A percentile compares a stretch with the other conserved stretches of the same genome.
These are phyloP conservation scores for Diaporthe vaccinii DNA, from an alignment of 2,329 filamentous ascomycete genomes.

Conservation along the genomic window DNA sequence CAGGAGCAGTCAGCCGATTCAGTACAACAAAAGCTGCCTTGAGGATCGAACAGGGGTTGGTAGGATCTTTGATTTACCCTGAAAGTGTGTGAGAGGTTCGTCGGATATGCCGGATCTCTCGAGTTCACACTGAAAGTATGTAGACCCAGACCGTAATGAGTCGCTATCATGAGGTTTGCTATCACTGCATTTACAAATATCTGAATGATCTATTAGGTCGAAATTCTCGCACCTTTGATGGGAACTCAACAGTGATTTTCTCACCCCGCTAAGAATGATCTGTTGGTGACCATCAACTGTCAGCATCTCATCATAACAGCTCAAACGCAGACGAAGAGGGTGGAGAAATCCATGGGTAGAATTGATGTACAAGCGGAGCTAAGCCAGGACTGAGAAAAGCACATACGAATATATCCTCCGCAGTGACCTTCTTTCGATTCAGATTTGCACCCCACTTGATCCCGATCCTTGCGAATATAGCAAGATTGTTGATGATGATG, in stretches of 20 bases:
- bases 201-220: neutral
- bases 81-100: constrained; percentile 9
- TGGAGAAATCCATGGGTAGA: neutral
- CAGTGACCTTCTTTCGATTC: constrained; percentile 1
- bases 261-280: constrained; percentile 3
- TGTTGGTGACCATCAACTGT: neutral
- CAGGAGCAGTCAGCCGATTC: neutral
- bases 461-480: constrained; percentile 11
- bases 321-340: neutral
- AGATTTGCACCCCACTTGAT: constrained; percentile 3
- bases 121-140: constrained; percentile 8
- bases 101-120: constrained; percentile 3
- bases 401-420: constrained; percentile 19
- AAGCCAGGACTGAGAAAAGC: neutral
- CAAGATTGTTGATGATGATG: constrained; percentile 8
- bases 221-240: neutral
- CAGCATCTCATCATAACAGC: neutral
- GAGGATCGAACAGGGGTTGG: neutral
- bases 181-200: constrained; percentile 18
- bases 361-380: neutral
- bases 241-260: neutral
- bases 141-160: constrained; percentile 9
- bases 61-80: neutral
- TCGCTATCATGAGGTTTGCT: constrained; percentile 14
- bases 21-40: neutral